Base-by-base conservation (phyloP, 805 yeast genomes). In the Sungouiozyma ichnusensis region DNA sequence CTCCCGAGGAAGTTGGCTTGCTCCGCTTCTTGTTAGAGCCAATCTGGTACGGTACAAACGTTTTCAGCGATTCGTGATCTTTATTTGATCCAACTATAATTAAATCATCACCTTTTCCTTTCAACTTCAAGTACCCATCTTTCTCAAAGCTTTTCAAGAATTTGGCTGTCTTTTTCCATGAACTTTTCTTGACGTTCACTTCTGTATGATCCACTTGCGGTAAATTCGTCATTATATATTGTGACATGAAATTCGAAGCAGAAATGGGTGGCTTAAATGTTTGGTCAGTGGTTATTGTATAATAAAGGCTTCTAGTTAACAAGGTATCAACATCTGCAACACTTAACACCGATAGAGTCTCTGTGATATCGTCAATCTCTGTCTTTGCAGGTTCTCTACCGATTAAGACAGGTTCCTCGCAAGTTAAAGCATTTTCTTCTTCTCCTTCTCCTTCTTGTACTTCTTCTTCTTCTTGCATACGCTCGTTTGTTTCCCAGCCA, bases 141-240 rank as follows among this genome's bases (percentile, higher is more conserved):
- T 86, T 90, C 49, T 85, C 95, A 79, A 88, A 85, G 5, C 83
- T 79, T 55, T 86, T 90, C 42, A 90, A 64, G 54, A 81, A 86
- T 58, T 87, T 88, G 13, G 87, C 73, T 3, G 90, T 77, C 55
- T 90, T 90, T 60, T 84, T 87, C 94, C 94, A 90, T 2, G 87
- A 75, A 0, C 95, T 79, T 54, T 77, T 81, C 60, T 87, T 88
- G 44, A 83, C 72, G 49, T 74, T 79, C 33, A 79, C 73, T 39
- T 63, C 62, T 20, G 64, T 58, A 3, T 65, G 54, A 51, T 77
- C 81, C 14, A 37, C 13, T 1, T 74, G 69, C 0, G 95, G 94
- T n/a, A 90, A 61, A 60, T 86, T 85, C 39, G 74, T 74, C 46
- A 79, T 68, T 13, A 88, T 65, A 51, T 79, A 78, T 36, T 70